Percentiles rank a stretch among this genome's conserved stretches.
These are phyloP conservation scores for Termitomyces sp. DNA, from an alignment of 768 basidiomycete species.

Conservation along the genomic window DNA sequence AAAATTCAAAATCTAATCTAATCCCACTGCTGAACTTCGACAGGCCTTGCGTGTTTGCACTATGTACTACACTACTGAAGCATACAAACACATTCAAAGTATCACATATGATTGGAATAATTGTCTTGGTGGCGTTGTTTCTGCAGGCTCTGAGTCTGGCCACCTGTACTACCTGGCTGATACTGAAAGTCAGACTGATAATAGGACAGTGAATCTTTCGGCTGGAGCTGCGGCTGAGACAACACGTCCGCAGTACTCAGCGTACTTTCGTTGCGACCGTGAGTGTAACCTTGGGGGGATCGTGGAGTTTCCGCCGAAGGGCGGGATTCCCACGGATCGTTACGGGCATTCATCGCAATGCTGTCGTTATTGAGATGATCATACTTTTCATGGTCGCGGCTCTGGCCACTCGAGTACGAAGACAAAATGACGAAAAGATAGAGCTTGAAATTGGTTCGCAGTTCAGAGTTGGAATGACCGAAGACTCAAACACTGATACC, in stretches of 20 bases:
- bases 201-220: slow-evolving; percentile 35
- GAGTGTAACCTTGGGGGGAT: slow-evolving; percentile 33
- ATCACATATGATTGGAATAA: slow-evolving; percentile 4
- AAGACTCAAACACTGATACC: slow-evolving; percentile 28
- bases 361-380: slow-evolving; percentile 66
- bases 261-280: slow-evolving; percentile 50
- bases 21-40: not conserved
- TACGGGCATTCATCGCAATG: slow-evolving; percentile 59
- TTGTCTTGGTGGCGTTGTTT: slow-evolving; percentile 3
- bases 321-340: slow-evolving; percentile 68
- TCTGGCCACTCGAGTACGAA: slow-evolving; percentile 70
- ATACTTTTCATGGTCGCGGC: slow-evolving; percentile 77
- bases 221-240: slow-evolving; percentile 41
- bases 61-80: not conserved
- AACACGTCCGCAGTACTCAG: slow-evolving; percentile 53
- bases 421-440: slow-evolving; percentile 39
- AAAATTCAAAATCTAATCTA: not conserved
- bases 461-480: not conserved
- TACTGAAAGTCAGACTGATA: slow-evolving; percentile 21
- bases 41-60: not conserved
- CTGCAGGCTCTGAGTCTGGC: not conserved
- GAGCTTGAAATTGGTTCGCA: slow-evolving; percentile 29
- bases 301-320: slow-evolving; percentile 37
- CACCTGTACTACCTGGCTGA: slow-evolving; percentile 8
- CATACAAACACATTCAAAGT: not conserved